Evolutionary conservation across 176 grass and related monocot genomes (phyloP), one percentile per base, ranked within the genome.

Genomic region (Melocanna baccifera): DNA sequence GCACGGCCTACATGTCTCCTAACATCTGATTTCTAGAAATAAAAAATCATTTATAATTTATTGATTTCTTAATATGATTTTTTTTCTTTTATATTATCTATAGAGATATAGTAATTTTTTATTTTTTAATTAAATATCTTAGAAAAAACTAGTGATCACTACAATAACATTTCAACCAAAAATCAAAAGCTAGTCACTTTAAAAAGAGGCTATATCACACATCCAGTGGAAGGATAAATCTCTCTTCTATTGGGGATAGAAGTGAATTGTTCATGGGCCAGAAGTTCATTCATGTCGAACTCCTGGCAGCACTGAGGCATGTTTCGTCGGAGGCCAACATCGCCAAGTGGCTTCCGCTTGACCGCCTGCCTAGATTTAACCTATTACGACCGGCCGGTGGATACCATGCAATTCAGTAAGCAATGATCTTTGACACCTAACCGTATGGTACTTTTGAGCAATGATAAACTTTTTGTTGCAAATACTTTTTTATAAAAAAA

Each of bases 361-460:
- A 79, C 12, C 23, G 15, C 18, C 74, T 42, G 41, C 20, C 19
- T 56, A 84, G 73, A 78, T 73, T 84, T 66, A 78, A 78, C 46
- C 45, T 19, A 72, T 88, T 70, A 52, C 55, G 50, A 14, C 63
- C 34, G 7, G 14, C 4, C n/a, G 12, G 65, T 53, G 75, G 74
- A 79, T 84, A 81, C 75, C 87, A 64, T 39, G 46, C 43, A 4
- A 79, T 79, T 84, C 57, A 83, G 57, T 73, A 22, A 11, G 20
- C 55, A 58, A 5, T 11, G 12, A 67, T 81, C 55, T 28, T 23
- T 22, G 32, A 4, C 40, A 57, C 85, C 59, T 4, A 56, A 8
- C 77, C 55, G n/a, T 2, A 12, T 34, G 19, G 5, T 32, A 43
- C 20, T 80, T 79, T 40, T 4, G 41, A 26, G 37, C 78, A 22